Conservation (phyloP, 495 filamentous ascomycete species). For the Xylaria scruposa region DNA sequence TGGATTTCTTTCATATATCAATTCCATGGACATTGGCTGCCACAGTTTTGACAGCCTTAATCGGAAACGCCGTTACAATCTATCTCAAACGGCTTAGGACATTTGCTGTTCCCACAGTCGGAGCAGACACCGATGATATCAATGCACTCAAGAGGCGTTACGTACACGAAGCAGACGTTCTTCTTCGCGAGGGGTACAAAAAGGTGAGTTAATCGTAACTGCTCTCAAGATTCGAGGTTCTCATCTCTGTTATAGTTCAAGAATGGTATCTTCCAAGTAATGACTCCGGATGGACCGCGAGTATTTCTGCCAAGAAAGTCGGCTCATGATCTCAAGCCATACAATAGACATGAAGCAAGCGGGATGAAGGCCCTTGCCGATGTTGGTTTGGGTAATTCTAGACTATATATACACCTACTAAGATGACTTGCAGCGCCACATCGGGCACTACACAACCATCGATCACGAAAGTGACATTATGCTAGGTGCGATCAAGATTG, state of each 20-base stretch:
- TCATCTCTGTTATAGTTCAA: conserved; percentile 30
- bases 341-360: conserved; percentile 47
- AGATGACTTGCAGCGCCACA: conserved; percentile 43
- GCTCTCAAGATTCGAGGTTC: neutral
- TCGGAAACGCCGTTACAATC: conserved; percentile 25
- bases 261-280: conserved; percentile 49
- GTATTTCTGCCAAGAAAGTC: conserved; percentile 53
- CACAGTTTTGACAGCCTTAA: conserved; percentile 21
- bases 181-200: conserved; percentile 38
- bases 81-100: conserved; percentile 27
- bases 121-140: conserved; percentile 27
- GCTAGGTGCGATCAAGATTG: conserved; percentile 49
- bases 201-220: conserved; percentile 26
- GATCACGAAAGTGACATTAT: conserved; percentile 44
- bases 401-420: conserved; percentile 37
- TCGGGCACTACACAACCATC: conserved; percentile 50
- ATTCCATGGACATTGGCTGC: conserved; percentile 29
- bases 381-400: conserved; percentile 20
- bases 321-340: conserved; percentile 54
- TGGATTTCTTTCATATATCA: conserved; percentile 26
- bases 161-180: conserved; percentile 35
- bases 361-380: conserved; percentile 44
- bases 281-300: conserved; percentile 41
- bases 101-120: conserved; percentile 34
- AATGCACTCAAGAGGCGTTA: conserved; percentile 33